Evolutionary conservation across 2,329 filamentous ascomycete genomes (phyloP), one percentile per base, ranked within the genome.

Genomic region (Nemania serpens): DNA sequence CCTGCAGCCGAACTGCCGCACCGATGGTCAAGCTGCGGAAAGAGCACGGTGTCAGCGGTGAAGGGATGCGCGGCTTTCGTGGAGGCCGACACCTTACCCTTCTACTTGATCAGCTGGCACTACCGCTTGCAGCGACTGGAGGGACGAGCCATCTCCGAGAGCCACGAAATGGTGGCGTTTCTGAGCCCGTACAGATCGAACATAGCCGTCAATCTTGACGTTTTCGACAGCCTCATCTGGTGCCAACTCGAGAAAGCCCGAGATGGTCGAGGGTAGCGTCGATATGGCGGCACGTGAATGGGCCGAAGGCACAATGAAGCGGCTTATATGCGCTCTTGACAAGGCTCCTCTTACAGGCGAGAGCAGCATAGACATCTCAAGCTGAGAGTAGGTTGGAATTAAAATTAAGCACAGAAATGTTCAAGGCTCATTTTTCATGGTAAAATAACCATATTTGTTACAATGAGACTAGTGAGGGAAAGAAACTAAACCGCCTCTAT

Each of bases 121-220:
- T 48, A 97, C 87, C 47, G 89, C 91, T 78, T 99, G 95, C 57
- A 98, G 75, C 29, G 91, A 82, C 63, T 88, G 81, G 67, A 91
- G 81, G 43, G 90, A 92, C 12, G 93, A 96, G 46, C 95, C 95
- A 80, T 99, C 95, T 11, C 89, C 89, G 54, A 98, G 81, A 61
- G 92, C 86, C 54, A 93, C 89, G 77, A 99, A 98, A 5, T 90
- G 88, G 61, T 90, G 82, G 20, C 84, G 84, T 75, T 97, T 96
- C 80, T 96, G 93, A 74, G 91, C 91, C 64, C 94, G 85, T 62
- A 97, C 88, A 3, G 91, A 94, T 65, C 91, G 86, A 57, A 97
- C 83, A 78, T 90, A 94, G 63, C 93, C 94, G 73, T 90, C 84
- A 68, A 97, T 80, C 59, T 82, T 82, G 49, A 89, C 80, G 68